Evolutionary conservation across 2,329 filamentous ascomycete genomes (phyloP).

Genomic region (Penicillium decumbens): DNA sequence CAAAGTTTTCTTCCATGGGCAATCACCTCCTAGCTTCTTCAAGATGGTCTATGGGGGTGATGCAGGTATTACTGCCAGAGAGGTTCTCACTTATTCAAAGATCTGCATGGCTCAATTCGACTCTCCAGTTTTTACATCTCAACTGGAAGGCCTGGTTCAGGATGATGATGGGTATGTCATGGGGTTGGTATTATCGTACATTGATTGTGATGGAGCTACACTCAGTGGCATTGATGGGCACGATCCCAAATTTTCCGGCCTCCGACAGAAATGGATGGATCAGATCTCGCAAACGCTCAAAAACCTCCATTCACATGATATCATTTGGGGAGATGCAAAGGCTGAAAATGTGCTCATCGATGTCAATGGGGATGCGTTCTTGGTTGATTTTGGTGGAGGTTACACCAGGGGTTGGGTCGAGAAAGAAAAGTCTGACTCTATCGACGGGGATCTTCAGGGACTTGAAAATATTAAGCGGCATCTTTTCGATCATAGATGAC

Average conservation of each 20-base stretch:
- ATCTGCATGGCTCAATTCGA: conserved; percentile 10
- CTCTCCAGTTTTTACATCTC: conserved; percentile 8
- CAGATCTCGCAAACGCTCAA: conserved; percentile 7
- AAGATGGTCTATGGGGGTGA: conserved; percentile 16
- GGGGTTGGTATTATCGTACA: conserved; percentile 13
- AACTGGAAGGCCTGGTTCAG: conserved; percentile 13
- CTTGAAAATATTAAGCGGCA: conserved; percentile 11
- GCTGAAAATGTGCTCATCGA: conserved; percentile 29
- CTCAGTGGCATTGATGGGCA: conserved; percentile 2
- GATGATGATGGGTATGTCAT: conserved; percentile 10
- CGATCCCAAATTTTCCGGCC: conserved; percentile 6
- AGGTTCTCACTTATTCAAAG: conserved; percentile 11
- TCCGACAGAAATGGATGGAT: conserved; percentile 9
- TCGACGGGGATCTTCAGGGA: conserved; percentile 23
- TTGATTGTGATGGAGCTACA: conserved; percentile 10
- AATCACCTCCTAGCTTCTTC: conserved; percentile 13
- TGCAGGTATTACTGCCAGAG: conserved; percentile 7
- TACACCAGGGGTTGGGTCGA: conserved; percentile 27
- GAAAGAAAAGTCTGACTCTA: conserved; percentile 18
- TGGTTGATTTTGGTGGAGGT: conserved; percentile 30
- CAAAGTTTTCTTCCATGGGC: conserved; percentile 13
- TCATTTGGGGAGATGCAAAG: conserved; percentile 30
- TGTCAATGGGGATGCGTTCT: conserved; percentile 17
- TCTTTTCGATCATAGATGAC: background rate
- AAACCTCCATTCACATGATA: background rate